phyloP scores from a whole-genome alignment of 2,329 filamentous ascomycete species.

The Pyrenophora graminea region DNA sequence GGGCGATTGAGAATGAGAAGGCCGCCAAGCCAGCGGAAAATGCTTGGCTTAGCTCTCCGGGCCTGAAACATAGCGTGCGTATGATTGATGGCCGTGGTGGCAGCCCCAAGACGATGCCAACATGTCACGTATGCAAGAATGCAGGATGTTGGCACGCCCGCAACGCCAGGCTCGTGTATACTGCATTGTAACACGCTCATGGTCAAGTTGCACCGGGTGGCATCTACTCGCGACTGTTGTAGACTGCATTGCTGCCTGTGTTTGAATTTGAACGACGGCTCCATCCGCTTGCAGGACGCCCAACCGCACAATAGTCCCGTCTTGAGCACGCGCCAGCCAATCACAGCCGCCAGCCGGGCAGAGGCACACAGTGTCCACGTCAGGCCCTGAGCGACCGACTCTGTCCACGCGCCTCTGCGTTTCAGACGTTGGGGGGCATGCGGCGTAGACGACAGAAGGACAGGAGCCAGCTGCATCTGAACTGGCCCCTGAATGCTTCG shows the following conservation, averaged over 20 bases:
- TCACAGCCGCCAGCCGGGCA: constrained; percentile 8
- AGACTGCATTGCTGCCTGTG: no score
- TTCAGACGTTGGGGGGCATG: constrained; percentile 29
- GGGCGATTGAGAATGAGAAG: constrained; percentile 5
- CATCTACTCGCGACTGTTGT: no score
- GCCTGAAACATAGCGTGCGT: constrained; percentile 36
- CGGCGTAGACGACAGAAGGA: constrained; percentile 4
- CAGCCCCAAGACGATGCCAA: constrained; percentile 13
- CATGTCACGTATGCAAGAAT: constrained; percentile 9
- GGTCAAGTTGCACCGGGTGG: no score
- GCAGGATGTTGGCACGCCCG: constrained; percentile 13
- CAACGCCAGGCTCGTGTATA: background rate
- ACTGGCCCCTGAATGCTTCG: constrained; percentile 15
- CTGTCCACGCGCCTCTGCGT: constrained; percentile 38
- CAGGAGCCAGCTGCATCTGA: background rate
- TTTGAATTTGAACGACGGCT: constrained; percentile 7
- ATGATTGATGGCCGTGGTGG: constrained; percentile 22
- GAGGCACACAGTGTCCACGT: constrained; percentile 31
- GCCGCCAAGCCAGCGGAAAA: constrained; percentile 17
- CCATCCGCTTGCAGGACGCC: constrained; percentile 5
- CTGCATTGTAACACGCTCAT: constrained; percentile 2
- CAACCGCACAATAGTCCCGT: constrained; percentile 22
- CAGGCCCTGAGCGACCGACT: constrained; percentile 30
- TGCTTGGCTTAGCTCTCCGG: constrained; percentile 9
- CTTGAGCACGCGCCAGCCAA: constrained; percentile 20